A percentile compares a stretch with the other conserved stretches of the same genome.
Conservation (phyloP, 495 filamentous ascomycete species). For the Hypoxylon intermedium region DNA sequence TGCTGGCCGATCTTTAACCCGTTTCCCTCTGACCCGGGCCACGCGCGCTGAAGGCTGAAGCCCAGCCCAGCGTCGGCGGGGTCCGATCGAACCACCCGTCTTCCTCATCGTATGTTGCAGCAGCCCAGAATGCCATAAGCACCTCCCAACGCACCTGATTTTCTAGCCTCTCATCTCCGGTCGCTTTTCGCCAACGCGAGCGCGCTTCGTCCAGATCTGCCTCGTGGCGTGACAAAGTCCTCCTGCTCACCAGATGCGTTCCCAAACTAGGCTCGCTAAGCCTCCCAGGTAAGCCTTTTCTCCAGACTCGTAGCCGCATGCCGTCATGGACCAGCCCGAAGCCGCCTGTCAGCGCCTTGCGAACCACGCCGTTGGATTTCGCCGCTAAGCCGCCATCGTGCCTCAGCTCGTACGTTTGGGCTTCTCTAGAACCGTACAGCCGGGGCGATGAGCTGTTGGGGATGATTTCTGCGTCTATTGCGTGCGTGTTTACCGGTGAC, state of each 20-base stretch:
- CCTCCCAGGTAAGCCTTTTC: slow-evolving; percentile 14
- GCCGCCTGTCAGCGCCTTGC: neutral
- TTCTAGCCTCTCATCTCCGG: slow-evolving; percentile 32
- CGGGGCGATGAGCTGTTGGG: slow-evolving; percentile 6
- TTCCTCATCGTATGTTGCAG: slow-evolving; percentile 22
- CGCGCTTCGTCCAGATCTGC: neutral
- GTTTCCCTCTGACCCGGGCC: neutral
- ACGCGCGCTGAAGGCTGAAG: neutral
- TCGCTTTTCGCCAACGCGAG: slow-evolving; percentile 29
- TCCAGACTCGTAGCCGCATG: slow-evolving; percentile 3
- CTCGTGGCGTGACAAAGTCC: slow-evolving; percentile 30
- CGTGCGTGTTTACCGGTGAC: slow-evolving; percentile 4
- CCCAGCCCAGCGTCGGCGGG: slow-evolving; percentile 10
- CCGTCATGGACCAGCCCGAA: slow-evolving; percentile 22
- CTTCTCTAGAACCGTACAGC: slow-evolving; percentile 7
- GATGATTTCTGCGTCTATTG: no score
- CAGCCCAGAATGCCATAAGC: slow-evolving; percentile 39
- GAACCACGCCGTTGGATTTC: slow-evolving; percentile 25
- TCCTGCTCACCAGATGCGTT: slow-evolving; percentile 18
- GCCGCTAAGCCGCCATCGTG: slow-evolving; percentile 18
- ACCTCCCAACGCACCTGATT: slow-evolving; percentile 2
- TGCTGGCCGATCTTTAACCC: slow-evolving; percentile 14
- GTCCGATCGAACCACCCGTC: slow-evolving; percentile 31
- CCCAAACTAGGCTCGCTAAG: no score
- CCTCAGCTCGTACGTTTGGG: slow-evolving; percentile 29